These are phyloP conservation scores for Tetrahymena malaccensis DNA, from an alignment of 73 alveolate genomes.

Conservation along the genomic window DNA sequence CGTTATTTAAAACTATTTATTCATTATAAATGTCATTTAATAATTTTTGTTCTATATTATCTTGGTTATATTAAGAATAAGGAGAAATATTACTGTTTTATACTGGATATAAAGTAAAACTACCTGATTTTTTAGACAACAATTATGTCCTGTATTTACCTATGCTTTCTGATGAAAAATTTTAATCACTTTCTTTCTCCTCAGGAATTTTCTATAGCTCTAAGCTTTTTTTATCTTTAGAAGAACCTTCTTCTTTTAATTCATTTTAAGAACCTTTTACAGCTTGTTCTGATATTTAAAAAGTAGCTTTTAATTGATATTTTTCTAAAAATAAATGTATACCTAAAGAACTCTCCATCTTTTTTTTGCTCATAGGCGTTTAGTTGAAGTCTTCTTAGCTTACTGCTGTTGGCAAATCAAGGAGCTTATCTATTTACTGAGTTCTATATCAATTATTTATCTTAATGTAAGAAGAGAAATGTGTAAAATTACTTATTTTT, in stretches of 20 bases:
- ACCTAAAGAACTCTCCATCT: not conserved
- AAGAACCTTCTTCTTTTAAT: not conserved
- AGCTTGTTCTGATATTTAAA: not conserved
- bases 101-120: not conserved
- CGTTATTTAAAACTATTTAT: too few relatives aligned
- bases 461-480: too few relatives aligned
- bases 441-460: not conserved
- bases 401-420: not conserved
- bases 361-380: not conserved
- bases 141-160: not conserved
- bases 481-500: not conserved
- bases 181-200: not conserved
- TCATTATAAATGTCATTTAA: too few relatives aligned
- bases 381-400: not conserved
- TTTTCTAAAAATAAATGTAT: not conserved
- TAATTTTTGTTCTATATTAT: too few relatives aligned
- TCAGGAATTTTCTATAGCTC: not conserved
- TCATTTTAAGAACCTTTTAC: not conserved
- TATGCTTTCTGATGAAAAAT: not conserved
- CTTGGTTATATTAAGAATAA: too few relatives aligned
- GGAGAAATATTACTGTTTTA: not conserved
- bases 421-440: not conserved
- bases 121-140: not conserved
- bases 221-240: not conserved
- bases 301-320: not conserved